These are phyloP conservation scores for Aristolochia contorta DNA, from an alignment of 164 flowering plant genomes.

Conservation along the genomic window DNA sequence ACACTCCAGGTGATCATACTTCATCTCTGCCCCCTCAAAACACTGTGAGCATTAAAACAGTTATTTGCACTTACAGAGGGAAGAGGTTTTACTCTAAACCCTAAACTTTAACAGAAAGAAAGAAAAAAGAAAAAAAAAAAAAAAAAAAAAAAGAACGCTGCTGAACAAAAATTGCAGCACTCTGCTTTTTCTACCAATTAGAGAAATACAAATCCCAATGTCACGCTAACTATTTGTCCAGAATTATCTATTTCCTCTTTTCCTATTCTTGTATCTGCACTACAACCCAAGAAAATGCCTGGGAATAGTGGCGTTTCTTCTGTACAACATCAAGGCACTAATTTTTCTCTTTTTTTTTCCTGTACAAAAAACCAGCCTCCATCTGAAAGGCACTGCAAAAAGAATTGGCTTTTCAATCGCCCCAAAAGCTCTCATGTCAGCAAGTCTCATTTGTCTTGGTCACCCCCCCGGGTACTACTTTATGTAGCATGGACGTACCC, in stretches of 20 bases:
- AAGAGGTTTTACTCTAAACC: too few species aligned
- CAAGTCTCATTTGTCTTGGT: not conserved
- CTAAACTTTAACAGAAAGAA: too few species aligned
- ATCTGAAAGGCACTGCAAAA: constrained; percentile 12
- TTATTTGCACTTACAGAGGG: too few species aligned
- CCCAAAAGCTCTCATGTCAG: constrained; percentile 1
- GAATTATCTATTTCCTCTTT: not conserved
- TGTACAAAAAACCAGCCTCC: too few species aligned
- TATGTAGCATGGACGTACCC: constrained; percentile 80
- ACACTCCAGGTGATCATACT: too few species aligned
- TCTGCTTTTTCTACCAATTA: too few species aligned
- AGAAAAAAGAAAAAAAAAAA: too few species aligned
- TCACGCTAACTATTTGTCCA: not conserved
- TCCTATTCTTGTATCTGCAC: not conserved
- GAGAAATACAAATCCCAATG: too few species aligned
- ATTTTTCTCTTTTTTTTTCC: constrained; percentile 10
- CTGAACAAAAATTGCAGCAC: too few species aligned
- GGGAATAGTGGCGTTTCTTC: not conserved
- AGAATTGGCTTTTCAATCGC: constrained; percentile 1
- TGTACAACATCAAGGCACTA: constrained; percentile 9
- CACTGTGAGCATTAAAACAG: too few species aligned
- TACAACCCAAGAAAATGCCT: not conserved
- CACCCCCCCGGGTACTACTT: constrained; percentile 21
- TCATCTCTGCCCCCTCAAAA: too few species aligned
- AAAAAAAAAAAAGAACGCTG: too few species aligned